Base-by-base conservation (phyloP, 495 filamentous ascomycete species). In the Extremus antarcticus region DNA sequence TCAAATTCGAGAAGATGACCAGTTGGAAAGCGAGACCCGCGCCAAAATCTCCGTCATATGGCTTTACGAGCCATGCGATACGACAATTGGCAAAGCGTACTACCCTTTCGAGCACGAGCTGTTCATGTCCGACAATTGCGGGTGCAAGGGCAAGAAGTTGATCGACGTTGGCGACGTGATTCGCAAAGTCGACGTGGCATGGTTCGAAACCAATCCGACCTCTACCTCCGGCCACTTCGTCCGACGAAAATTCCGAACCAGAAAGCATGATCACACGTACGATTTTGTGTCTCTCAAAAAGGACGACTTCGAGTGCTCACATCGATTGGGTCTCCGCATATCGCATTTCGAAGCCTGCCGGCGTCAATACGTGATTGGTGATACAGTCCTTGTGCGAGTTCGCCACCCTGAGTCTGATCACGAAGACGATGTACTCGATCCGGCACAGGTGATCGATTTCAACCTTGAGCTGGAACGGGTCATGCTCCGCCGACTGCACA, bases 81-180 rank as follows among this genome's bases (percentile, higher is more conserved):
- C 85, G 2, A 78, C 76, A 0, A 82, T 86, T 51, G 72, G 72
- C 1, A 68, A 74, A 15, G 79, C 80, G 69, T 70, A 73, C 17
- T 90, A 89, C 61, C 84, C 83, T 1, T 80, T 75, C 60, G 54
- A 66, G 0, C 83, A 87, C 54, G 87, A 90, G 63, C 66, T 90
- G 0, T 90, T 90, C 63, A 68, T 90, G 9, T 86, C 83, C 0
- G 79, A 88, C 59, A 80, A 90, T 55, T 90, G 87, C 66, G 83
- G 81, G 15, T 90, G 87, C 55, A 66, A 67, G 13, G 66, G 67
- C 15, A 40, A 50, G 7, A 65, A 73, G 25, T 71, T 84, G n/a
- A 57, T 73, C 4, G 68, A 68, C 9, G 25, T 40, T 45, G 47
- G 51, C 48, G 16, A 84, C 32, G 68, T 88, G 8, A 50, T 81